Evolutionary conservation across 345 rosid genomes (phyloP).

Genomic region (Aquilaria sinensis): DNA sequence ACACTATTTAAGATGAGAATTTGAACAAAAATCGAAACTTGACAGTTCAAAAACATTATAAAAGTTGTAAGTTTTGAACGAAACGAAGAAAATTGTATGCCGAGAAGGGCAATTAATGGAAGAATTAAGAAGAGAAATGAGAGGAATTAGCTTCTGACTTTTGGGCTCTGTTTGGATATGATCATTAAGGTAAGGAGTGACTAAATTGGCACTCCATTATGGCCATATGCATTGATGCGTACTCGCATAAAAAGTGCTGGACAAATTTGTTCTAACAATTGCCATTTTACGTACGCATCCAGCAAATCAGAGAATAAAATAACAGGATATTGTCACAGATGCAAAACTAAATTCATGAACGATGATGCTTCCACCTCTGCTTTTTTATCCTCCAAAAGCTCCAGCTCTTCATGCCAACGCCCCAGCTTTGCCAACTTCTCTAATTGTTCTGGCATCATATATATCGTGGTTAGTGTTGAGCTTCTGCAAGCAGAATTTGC

Average conservation of each 20-base stretch:
- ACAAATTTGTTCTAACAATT: conserved; percentile 11
- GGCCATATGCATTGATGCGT: conserved; percentile 13
- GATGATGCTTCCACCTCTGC: conserved; percentile 31
- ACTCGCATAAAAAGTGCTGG: conserved; percentile 1
- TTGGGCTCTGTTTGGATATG: too few species aligned
- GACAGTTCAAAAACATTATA: conserved; percentile 9
- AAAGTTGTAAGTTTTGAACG: conserved; percentile 1
- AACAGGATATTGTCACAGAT: conserved; percentile 7
- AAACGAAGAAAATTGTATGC: not conserved
- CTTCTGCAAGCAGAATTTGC: conserved; percentile 88
- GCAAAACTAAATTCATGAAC: conserved; percentile 7
- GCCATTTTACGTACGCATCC: conserved; percentile 11
- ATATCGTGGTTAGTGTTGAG: conserved; percentile 58
- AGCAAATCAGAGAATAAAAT: conserved; percentile 12
- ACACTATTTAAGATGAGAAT: conserved; percentile 3
- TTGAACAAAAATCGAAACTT: conserved; percentile 24
- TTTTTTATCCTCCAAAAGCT: conserved; percentile 56
- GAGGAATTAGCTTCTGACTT: not conserved
- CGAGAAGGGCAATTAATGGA: not conserved
- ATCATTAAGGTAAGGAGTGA: too few species aligned
- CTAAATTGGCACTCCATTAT: not conserved
- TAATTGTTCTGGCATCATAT: conserved; percentile 52
- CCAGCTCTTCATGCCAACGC: conserved; percentile 75
- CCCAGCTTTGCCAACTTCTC: conserved; percentile 73
- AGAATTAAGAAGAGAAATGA: not conserved